A percentile compares a stretch with the other conserved stretches of the same genome.
Evolutionary conservation across 2,329 filamentous ascomycete genomes (phyloP).

Genomic region (Orbilia quercus): DNA sequence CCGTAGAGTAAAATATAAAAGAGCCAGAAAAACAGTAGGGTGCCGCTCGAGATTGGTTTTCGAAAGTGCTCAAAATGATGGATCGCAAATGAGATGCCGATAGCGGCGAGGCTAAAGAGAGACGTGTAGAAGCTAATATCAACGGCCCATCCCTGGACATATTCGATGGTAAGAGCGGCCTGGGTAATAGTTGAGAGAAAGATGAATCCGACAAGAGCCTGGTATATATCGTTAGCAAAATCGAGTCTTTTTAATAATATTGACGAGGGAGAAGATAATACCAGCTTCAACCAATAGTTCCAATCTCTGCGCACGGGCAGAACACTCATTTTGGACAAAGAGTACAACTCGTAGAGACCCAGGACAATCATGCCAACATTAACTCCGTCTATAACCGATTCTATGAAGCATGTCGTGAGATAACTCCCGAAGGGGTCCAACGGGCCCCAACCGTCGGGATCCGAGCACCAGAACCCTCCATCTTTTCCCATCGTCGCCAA

Average conservation of each 20-base stretch:
- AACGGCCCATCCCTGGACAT: constrained; percentile 76
- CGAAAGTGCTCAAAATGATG: constrained; percentile 89
- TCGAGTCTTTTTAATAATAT: background rate
- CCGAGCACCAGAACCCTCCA: constrained; percentile 55
- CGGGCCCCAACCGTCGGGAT: constrained; percentile 81
- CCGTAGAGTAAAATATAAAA: constrained; percentile 81
- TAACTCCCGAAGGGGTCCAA: constrained; percentile 85
- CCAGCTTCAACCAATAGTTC: constrained; percentile 94
- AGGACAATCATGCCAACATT: constrained; percentile 81
- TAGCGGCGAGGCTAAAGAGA: constrained; percentile 75
- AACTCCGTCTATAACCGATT: constrained; percentile 84
- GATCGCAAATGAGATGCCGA: constrained; percentile 78
- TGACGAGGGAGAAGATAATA: constrained; percentile 63
- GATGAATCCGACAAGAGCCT: constrained; percentile 63
- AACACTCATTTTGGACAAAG: constrained; percentile 77
- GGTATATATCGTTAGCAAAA: constrained; percentile 10
- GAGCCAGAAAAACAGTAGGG: constrained; percentile 92
- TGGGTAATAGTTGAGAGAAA: constrained; percentile 76
- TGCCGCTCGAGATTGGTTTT: constrained; percentile 84
- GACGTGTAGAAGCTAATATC: constrained; percentile 91
- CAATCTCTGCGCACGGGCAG: constrained; percentile 80
- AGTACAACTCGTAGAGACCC: constrained; percentile 81
- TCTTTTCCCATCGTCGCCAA: constrained; percentile 55
- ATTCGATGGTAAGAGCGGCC: constrained; percentile 77
- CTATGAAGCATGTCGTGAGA: constrained; percentile 97